Evolutionary conservation across 331 rosid species (phyloP), one percentile per base, ranked within the genome.

Genomic region (Erythrophleum ivorense): DNA sequence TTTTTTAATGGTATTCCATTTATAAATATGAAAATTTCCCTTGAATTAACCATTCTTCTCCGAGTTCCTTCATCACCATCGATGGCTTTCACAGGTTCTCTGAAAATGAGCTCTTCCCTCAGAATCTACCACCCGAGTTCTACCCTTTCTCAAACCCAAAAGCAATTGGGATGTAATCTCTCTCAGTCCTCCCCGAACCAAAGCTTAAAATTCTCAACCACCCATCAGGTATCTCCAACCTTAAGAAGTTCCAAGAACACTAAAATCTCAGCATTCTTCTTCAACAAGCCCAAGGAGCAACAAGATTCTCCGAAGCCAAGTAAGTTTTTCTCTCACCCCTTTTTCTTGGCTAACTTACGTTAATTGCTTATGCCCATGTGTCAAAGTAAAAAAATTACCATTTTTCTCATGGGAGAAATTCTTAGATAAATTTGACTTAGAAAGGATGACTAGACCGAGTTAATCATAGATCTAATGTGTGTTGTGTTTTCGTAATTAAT

Each of bases 31-130:
- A 3, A 68, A 68, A 7, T 48, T 54, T 71, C 66, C 60, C 57
- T 82, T 14, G 54, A 24, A 41, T 38, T 46, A 4, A 55, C n/a
- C 78, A 36, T 53, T 12, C 68, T 77, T 33, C 19, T 45, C 21
- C 76, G 41, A 49, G 16, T 41, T 58, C 76, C 43, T 45, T 40
- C 38, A 59, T 18, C 72, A 53, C 29, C 83, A 48, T 81, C 85
- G 12, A 92, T 92, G 96, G 94, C 94, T 18, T 86, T 93, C 18
- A 41, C 90, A 60, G 18, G 72, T 71, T 85, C 90, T 83, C 57
- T 88, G 71, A 83, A 82, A 24, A 71, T 87, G 43, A 77, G 70
- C 58, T 80, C 92, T 15, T 84, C 92, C 21, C 82, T 59, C 15
- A 72, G 45, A 72, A 49, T 84, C 9, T 82, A 84, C 77, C 62